Percentiles rank a stretch among this genome's conserved stretches.
phyloP scores from a whole-genome alignment of 2,329 filamentous ascomycete genomes.

The Hymenoscyphus infarciens region DNA sequence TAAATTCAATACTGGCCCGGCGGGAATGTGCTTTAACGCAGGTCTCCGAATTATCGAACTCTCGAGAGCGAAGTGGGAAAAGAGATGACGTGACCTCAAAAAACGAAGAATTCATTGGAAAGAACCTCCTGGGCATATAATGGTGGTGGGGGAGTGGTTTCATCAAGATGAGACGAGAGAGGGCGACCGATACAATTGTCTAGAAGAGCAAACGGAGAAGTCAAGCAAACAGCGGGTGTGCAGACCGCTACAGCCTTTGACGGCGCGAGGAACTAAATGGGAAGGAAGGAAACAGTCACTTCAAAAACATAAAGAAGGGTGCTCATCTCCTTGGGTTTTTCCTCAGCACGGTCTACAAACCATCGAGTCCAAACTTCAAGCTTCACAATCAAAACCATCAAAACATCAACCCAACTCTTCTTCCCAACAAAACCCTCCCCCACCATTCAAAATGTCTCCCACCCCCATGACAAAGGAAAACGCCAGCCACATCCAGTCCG shows the following conservation, averaged over 20 bases:
- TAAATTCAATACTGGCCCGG: no score
- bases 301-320: not conserved
- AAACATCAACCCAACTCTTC: not conserved
- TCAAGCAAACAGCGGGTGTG: not conserved
- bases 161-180: not conserved
- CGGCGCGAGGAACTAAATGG: not conserved
- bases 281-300: not conserved
- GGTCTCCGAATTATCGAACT: not conserved
- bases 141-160: no score
- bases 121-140: not conserved
- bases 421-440: not conserved
- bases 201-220: not conserved
- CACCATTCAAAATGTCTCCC: not conserved
- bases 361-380: not conserved
- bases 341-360: not conserved
- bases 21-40: not conserved
- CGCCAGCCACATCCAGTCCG: not conserved
- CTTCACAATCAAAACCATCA: not conserved
- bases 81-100: not conserved
- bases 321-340: not conserved
- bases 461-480: not conserved
- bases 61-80: not conserved
- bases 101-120: not conserved
- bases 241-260: not conserved
- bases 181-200: not conserved